Evolutionary conservation across 1,284 basidiomycete genomes (phyloP), one percentile per base, ranked within the genome.

Genomic region (Ustilago lituana): DNA sequence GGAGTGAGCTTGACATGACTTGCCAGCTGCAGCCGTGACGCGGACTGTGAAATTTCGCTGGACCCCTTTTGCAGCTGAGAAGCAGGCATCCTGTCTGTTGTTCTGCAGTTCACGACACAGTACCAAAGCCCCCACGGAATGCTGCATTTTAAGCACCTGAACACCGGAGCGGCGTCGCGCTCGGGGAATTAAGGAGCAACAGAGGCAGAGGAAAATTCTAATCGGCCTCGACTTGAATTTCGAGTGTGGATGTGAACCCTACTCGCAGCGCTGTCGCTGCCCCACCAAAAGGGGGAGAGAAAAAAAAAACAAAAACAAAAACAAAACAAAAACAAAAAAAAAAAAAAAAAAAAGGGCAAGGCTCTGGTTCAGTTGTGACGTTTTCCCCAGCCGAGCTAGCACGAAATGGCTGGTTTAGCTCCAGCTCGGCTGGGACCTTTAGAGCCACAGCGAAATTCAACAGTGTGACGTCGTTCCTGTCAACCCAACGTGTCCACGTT

Each of bases 331-430:
- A 4, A 23, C 35, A 33, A 31, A 15, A 35, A n/a, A 20, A 19
- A 23, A 40, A 12, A 19, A 32, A 1, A 17, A 4, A 23, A 43
- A 33, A 31, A 29, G 31, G 15, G 31, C 23, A 19, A 19, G 12
- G 40, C 27, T 5, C 27, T 33, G 4, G 0, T 5, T 6, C 33
- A 44, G 39, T 40, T 31, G 23, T 14, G 36, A 29, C 48, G 36
- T 43, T 59, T 64, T 45, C 45, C 57, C 57, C 63, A 66, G 63
- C 57, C 57, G 44, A 56, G 29, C 57, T 66, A 31, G 63, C 63
- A 66, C 63, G 57, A 66, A 49, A 17, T 15, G 27, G 9, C 26
- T 9, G n/a, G 24, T 29, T 24, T 51, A 43, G 63, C 63, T 51
- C 57, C 48, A 66, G 63, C 38, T 37, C 17, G 26, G 40, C 63